Evolutionary conservation across 495 filamentous ascomycete genomes (phyloP).

Genomic region (Saxispiralis lemnorum): DNA sequence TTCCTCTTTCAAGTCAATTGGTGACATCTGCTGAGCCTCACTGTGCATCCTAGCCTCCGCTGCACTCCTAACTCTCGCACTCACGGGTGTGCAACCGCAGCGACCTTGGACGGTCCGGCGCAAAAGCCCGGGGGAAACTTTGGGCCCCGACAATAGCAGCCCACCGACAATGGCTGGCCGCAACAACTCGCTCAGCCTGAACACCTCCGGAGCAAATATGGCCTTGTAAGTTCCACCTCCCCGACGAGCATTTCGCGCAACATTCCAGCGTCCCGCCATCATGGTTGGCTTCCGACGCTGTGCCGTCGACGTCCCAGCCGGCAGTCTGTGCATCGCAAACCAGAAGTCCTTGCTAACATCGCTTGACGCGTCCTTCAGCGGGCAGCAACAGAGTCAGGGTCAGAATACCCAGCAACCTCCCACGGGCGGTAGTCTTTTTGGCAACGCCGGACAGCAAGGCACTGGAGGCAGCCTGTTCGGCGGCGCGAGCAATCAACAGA

Average conservation of each 20-base stretch:
- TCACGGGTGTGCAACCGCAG: too few species aligned
- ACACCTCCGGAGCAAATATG: constrained; percentile 8
- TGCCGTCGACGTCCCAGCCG: too few species aligned
- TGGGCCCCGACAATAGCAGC: background rate
- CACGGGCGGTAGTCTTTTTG: constrained; percentile 7
- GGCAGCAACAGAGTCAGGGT: background rate
- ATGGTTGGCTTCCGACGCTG: too few species aligned
- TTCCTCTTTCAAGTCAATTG: too few species aligned
- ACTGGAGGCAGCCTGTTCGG: constrained; percentile 22
- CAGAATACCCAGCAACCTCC: background rate
- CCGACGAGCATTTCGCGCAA: background rate
- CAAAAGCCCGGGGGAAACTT: too few species aligned
- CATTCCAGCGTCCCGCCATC: too few species aligned
- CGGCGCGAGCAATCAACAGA: constrained; percentile 19
- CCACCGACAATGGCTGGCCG: constrained; percentile 9
- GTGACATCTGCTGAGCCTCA: too few species aligned
- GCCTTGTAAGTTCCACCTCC: constrained; percentile 11
- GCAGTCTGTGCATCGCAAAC: background rate
- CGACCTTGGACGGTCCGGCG: too few species aligned
- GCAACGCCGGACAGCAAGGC: background rate
- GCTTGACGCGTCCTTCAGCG: background rate
- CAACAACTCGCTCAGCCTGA: constrained; percentile 12
- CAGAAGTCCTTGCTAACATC: background rate
- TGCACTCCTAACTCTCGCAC: too few species aligned
- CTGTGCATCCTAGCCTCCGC: too few species aligned